Evolutionary conservation across 257 asterid genomes (phyloP).

Genomic region (Solanum arcanum): DNA sequence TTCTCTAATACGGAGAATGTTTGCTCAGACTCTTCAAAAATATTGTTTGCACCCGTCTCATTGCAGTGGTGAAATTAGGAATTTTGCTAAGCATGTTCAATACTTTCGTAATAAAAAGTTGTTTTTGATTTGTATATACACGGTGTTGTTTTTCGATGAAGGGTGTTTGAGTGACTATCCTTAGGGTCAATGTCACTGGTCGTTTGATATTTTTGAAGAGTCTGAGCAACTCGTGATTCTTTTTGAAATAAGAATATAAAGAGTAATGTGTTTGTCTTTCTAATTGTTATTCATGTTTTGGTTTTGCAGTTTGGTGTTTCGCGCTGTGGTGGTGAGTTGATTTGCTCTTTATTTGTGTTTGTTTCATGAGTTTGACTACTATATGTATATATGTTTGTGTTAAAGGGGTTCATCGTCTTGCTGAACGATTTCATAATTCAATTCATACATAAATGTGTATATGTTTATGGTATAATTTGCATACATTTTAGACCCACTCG

Average conservation of each 20-base stretch:
- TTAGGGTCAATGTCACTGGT: neutral
- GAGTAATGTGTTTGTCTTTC: neutral
- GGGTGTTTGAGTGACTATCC: neutral
- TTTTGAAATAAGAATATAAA: neutral
- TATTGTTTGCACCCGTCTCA: no score
- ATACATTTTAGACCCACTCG: neutral
- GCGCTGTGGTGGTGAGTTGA: slow-evolving; percentile 21
- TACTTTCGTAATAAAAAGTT: neutral
- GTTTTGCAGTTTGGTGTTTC: slow-evolving; percentile 29
- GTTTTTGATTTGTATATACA: neutral
- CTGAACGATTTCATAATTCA: neutral
- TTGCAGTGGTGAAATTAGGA: neutral
- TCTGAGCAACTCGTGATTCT: neutral
- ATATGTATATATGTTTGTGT: neutral
- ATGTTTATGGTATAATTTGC: neutral
- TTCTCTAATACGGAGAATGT: neutral
- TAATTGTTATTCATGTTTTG: neutral
- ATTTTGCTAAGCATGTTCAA: neutral
- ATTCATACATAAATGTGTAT: neutral
- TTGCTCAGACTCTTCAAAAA: neutral
- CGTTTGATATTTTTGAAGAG: neutral
- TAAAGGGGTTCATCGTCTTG: neutral
- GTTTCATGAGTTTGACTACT: neutral
- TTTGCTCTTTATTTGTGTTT: neutral
- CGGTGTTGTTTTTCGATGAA: neutral